Percentiles rank a stretch among this genome's conserved stretches.
phyloP scores from a whole-genome alignment of 495 filamentous ascomycete species.

The Neurospora sp. region DNA sequence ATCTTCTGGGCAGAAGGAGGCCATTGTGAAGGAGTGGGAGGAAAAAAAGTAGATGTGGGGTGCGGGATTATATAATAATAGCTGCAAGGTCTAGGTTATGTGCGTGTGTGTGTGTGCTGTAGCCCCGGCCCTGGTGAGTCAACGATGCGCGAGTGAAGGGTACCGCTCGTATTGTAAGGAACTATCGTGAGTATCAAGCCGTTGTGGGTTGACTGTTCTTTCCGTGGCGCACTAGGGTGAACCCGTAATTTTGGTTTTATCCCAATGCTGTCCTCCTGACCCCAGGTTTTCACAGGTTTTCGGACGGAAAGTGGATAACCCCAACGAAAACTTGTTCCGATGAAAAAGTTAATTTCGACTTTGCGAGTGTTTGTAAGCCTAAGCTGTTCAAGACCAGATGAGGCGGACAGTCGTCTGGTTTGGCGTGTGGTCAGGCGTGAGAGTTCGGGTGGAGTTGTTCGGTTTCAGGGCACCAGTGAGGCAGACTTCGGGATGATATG shows the following conservation, averaged over 20 bases:
- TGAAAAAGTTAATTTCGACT: not conserved
- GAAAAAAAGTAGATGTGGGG: not conserved
- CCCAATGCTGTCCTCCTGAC: not conserved
- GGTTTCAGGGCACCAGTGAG: not conserved
- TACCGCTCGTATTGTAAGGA: not conserved
- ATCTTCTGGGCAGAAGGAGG: not conserved
- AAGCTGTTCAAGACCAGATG: not conserved
- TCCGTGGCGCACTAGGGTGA: not conserved
- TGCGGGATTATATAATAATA: not conserved
- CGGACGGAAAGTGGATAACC: not conserved
- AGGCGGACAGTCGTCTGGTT: not conserved
- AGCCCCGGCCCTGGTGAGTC: not conserved
- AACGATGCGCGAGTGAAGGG: not conserved
- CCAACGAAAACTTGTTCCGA: not conserved
- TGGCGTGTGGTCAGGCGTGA: not conserved
- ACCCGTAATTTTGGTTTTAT: not conserved
- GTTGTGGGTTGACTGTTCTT: not conserved
- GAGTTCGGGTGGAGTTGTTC: not conserved
- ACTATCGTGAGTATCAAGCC: not conserved
- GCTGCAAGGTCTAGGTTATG: not conserved
- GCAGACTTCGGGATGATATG: not conserved
- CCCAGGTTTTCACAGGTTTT: not conserved
- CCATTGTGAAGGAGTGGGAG: not conserved
- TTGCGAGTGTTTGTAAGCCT: not conserved
- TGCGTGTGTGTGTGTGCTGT: not conserved